Conservation (phyloP, 768 basidiomycete genomes). For the Agaricus blazei region DNA sequence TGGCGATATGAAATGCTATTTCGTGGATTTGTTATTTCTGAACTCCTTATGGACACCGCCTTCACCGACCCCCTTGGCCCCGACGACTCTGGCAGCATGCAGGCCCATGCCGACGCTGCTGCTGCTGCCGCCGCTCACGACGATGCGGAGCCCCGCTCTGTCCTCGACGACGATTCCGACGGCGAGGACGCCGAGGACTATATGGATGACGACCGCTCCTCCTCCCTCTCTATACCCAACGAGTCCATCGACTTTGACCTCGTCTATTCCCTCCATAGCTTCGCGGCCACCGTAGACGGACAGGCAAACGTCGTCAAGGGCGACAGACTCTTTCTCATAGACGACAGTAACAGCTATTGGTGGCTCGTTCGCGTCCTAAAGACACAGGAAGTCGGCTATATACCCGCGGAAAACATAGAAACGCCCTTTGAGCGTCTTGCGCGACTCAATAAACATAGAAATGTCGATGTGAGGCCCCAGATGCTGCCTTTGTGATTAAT, state of each 20-base stretch:
- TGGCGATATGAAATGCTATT: too few species aligned
- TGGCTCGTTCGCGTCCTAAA: slow-evolving; percentile 99
- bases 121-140: slow-evolving; percentile 27
- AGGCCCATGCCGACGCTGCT: slow-evolving; percentile 7
- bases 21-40: too few species aligned
- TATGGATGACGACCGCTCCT: slow-evolving; percentile 71
- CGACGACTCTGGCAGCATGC: slow-evolving; percentile 5
- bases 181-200: slow-evolving; percentile 67
- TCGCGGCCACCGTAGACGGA: slow-evolving; percentile 96
- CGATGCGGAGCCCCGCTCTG: slow-evolving; percentile 75
- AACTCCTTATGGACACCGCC: too few species aligned
- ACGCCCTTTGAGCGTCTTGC: slow-evolving; percentile 96
- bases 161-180: slow-evolving; percentile 83
- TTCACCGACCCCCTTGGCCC: not conserved
- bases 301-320: slow-evolving; percentile 99
- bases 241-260: slow-evolving; percentile 92
- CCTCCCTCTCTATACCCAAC: slow-evolving; percentile 82
- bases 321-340: slow-evolving; percentile 92
- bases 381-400: slow-evolving; percentile 98
- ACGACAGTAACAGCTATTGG: slow-evolving; percentile 99
- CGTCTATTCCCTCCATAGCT: slow-evolving; percentile 92
- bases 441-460: slow-evolving; percentile 92
- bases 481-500: not conserved
- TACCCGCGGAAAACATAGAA: slow-evolving; percentile 98
- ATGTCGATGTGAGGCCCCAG: slow-evolving; percentile 75